phyloP scores from a whole-genome alignment of 2,329 filamentous ascomycete species.

The Aspergillus felis region DNA sequence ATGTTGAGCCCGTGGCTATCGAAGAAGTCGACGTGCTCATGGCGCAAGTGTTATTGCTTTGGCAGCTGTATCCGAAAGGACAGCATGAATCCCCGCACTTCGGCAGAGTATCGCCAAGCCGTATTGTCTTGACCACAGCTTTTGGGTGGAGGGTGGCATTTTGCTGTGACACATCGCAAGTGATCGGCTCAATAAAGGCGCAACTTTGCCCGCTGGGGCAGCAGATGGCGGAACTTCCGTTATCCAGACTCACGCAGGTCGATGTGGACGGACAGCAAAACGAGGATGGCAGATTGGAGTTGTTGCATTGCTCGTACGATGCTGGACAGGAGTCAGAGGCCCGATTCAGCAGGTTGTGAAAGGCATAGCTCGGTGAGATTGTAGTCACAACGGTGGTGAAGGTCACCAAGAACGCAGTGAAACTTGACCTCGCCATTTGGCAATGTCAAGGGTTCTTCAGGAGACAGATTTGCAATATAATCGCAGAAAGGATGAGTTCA shows the following conservation, averaged over 20 bases:
- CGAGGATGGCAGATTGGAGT: slow-evolving; percentile 34
- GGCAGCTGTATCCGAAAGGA: slow-evolving; percentile 46
- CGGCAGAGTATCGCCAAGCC: slow-evolving; percentile 36
- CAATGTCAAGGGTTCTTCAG: neutral
- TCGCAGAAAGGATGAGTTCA: neutral
- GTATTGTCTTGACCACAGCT: slow-evolving; percentile 40
- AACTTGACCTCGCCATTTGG: slow-evolving; percentile 15
- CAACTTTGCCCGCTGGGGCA: slow-evolving; percentile 43
- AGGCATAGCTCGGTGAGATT: slow-evolving; percentile 18
- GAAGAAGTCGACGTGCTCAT: slow-evolving; percentile 23
- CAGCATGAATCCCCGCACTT: slow-evolving; percentile 44
- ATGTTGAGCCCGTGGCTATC: slow-evolving; percentile 13
- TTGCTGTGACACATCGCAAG: slow-evolving; percentile 41
- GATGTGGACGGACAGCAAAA: slow-evolving; percentile 43
- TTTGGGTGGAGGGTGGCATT: slow-evolving; percentile 37
- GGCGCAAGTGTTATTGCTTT: slow-evolving; percentile 26
- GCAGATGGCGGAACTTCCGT: slow-evolving; percentile 42
- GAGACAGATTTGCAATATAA: slow-evolving; percentile 1
- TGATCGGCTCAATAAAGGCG: slow-evolving; percentile 39
- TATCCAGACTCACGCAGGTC: slow-evolving; percentile 42
- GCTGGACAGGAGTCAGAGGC: slow-evolving; percentile 27
- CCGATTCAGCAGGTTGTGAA: slow-evolving; percentile 17
- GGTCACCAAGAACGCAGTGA: slow-evolving; percentile 15
- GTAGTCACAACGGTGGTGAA: slow-evolving; percentile 19
- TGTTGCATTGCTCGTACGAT: slow-evolving; percentile 34